Evolutionary conservation across 345 rosid genomes (phyloP), one percentile per base, ranked within the genome.

Genomic region (Clausena lansium): DNA sequence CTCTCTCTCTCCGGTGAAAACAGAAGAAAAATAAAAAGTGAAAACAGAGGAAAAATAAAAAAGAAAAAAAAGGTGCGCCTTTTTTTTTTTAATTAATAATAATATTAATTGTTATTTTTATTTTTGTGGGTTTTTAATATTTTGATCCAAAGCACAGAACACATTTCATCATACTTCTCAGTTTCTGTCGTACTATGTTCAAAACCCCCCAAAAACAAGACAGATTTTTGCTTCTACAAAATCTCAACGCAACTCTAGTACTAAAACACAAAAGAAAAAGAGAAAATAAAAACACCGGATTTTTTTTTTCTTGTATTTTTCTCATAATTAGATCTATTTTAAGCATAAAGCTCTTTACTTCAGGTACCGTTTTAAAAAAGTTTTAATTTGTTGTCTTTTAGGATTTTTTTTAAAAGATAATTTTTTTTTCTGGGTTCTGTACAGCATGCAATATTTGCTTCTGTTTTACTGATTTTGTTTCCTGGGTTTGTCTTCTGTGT

Each of bases 391-490:
- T 25, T 65, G 5, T 55, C 32, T 32, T 33, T 47, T 10, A 17
- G 57, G 2, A 11, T 13, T 25, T 24, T 47, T 5, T 33, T 19
- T 11, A 2, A 13, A 45, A 45, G 13, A 27, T 10, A 24, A 24
- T 33, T 68, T 76, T 72, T 55, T 25, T 77, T 77, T 22, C 13
- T 38, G 50, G 27, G 41, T 47, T 59, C 81, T 74, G 36, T 61
- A 70, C 73, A 79, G 80, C 83, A 85, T 88, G 80, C 58, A 61
- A 30, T 83, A 70, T 36, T 75, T 79, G 71, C 72, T 60, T 60
- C 64, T 58, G 63, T 82, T 63, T n/a, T 22, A 17, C 75, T 75
- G 77, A 59, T 60, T 54, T 76, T 77, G 41, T 54, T 72, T 54
- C 17, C 7, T 60, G 67, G n/a, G 27, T 39, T 67, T 17, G 22